A percentile compares a stretch with the other conserved stretches of the same genome.
phyloP scores from a whole-genome alignment of 108 stramenopile genomes.

The Licmophora abbreviata region DNA sequence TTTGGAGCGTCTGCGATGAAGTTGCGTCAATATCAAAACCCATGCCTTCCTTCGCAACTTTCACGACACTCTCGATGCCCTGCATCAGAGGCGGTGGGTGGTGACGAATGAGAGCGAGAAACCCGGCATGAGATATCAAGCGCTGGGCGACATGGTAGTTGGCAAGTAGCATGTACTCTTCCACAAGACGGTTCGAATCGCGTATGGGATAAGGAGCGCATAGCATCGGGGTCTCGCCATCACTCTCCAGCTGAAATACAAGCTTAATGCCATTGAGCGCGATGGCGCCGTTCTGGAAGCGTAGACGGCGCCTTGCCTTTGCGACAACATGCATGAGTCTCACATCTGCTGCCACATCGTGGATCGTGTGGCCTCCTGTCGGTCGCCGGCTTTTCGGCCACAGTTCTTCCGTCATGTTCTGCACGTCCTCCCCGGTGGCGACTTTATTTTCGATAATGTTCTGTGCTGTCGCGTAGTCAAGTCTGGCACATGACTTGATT shows the following conservation, averaged over 20 bases:
- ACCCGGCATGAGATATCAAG: conserved; percentile 76
- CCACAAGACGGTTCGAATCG: conserved; percentile 90
- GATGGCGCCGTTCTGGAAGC: conserved; percentile 88
- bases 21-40: conserved; percentile 60
- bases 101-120: conserved; percentile 67
- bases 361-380: conserved; percentile 67
- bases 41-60: conserved; percentile 41
- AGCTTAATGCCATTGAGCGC: conserved; percentile 87
- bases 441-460: conserved; percentile 86
- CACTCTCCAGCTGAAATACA: conserved; percentile 77
- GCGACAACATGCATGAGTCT: conserved; percentile 82
- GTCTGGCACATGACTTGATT: conserved; percentile 88
- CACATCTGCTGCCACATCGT: conserved; percentile 83
- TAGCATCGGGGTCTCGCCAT: conserved; percentile 78
- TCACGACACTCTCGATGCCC: conserved; percentile 60
- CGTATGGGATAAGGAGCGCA: conserved; percentile 84
- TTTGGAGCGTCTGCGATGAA: conserved; percentile 64
- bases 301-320: conserved; percentile 66
- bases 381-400: conserved; percentile 86
- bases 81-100: conserved; percentile 61
- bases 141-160: conserved; percentile 95
- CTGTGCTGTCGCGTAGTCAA: conserved; percentile 95
- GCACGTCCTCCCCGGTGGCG: conserved; percentile 37
- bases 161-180: conserved; percentile 98
- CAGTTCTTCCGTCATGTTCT: conserved; percentile 40